These are phyloP conservation scores for Debaryomyces sp. DNA, from an alignment of 1,139 yeast genomes.

Conservation along the genomic window DNA sequence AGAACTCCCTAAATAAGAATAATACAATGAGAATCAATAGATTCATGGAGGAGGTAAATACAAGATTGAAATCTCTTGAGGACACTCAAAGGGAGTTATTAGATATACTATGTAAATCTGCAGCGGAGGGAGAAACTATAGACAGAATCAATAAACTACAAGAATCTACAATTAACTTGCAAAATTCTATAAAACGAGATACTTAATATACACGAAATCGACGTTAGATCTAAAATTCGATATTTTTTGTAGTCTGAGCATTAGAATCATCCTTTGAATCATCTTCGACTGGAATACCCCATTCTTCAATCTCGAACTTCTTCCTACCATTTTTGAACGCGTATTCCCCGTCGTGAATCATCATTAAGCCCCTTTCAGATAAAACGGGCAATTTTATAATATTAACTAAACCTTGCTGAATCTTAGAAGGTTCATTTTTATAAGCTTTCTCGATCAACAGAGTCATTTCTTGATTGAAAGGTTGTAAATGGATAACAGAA, in stretches of 20 bases:
- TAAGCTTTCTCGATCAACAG: slow-evolving; percentile 68
- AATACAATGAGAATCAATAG: neutral
- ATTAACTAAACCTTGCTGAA: slow-evolving; percentile 86
- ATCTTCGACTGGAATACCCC: slow-evolving; percentile 95
- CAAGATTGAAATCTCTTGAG: slow-evolving; percentile 3
- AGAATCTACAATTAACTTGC: neutral
- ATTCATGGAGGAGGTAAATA: neutral
- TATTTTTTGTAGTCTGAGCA: slow-evolving; percentile 34
- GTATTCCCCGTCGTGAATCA: slow-evolving; percentile 70
- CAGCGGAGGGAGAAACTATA: neutral
- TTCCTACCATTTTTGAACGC: slow-evolving; percentile 85
- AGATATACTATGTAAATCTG: neutral
- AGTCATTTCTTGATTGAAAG: slow-evolving; percentile 77
- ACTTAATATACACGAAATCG: neutral
- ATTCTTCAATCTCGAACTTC: slow-evolving; percentile 82
- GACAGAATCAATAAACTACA: neutral
- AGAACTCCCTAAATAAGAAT: neutral
- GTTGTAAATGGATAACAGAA: slow-evolving; percentile 73
- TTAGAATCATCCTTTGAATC: slow-evolving; percentile 47
- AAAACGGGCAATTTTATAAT: slow-evolving; percentile 70
- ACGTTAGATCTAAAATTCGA: slow-evolving; percentile 7
- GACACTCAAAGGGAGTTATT: neutral
- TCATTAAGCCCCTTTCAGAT: slow-evolving; percentile 82
- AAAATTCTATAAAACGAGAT: neutral
- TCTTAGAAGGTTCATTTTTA: slow-evolving; percentile 70